Evolutionary conservation across 768 basidiomycete species (phyloP).

Genomic region (Mycena amicta): DNA sequence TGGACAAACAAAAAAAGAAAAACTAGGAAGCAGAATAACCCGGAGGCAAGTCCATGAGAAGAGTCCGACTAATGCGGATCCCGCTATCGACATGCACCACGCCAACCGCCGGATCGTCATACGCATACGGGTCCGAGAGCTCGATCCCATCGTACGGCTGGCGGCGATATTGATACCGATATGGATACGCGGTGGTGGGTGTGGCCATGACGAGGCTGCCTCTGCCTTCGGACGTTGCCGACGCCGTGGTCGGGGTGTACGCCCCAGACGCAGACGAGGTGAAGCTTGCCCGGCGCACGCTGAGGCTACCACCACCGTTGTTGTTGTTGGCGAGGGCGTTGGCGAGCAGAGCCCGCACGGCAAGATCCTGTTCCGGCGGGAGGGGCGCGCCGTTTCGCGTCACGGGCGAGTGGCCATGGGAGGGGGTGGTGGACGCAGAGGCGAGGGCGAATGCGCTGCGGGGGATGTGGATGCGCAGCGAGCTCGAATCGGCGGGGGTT

Average conservation of each 20-base stretch:
- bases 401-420: conserved; percentile 14
- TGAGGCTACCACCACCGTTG: not conserved
- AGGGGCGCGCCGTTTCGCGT: conserved; percentile 21
- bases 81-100: not conserved
- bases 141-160: not conserved
- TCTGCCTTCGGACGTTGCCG: not conserved
- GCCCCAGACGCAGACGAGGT: not conserved
- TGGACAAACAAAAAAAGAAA: too few relatives aligned
- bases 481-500: conserved; percentile 2
- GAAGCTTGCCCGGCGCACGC: not conserved
- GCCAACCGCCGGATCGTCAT: not conserved
- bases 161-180: not conserved
- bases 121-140: not conserved
- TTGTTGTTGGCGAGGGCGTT: not conserved
- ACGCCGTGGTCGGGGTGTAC: not conserved
- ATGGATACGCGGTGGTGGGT: not conserved
- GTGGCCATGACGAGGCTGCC: not conserved
- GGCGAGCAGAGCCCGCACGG: conserved; percentile 11
- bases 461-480: conserved; percentile 21
- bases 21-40: not conserved
- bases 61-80: not conserved
- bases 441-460: conserved; percentile 1
- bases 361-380: conserved; percentile 10
- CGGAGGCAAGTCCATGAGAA: not conserved
- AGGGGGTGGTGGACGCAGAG: not conserved